Evolutionary conservation across 257 asterid species (phyloP).

Genomic region (Echites panduratus): DNA sequence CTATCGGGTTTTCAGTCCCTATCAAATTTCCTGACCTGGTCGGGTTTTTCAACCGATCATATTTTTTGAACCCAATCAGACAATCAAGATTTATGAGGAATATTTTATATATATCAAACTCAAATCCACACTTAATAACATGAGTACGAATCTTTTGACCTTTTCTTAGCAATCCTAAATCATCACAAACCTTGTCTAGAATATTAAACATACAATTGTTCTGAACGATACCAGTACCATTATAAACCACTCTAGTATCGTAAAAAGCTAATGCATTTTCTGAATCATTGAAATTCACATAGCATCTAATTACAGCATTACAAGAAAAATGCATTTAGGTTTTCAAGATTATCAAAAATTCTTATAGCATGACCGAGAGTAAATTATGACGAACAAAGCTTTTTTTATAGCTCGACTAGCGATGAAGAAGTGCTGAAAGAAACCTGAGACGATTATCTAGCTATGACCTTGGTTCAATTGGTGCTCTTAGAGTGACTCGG

Average conservation of each 20-base stretch:
- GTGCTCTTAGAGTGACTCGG: conserved; percentile 41
- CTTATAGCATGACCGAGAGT: conserved; percentile 15
- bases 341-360: conserved; percentile 26
- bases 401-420: conserved; percentile 28
- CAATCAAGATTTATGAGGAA: no score
- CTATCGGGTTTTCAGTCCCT: no score
- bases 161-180: conserved; percentile 19
- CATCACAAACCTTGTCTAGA: conserved; percentile 33
- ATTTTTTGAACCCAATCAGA: no score
- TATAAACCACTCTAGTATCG: conserved; percentile 22
- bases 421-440: conserved; percentile 29
- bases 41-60: no score
- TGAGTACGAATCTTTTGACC: conserved; percentile 27
- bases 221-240: conserved; percentile 21
- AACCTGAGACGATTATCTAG: conserved; percentile 27
- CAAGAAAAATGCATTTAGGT: conserved; percentile 37
- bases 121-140: conserved; percentile 30
- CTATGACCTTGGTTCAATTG: conserved; percentile 31
- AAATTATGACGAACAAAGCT: conserved; percentile 25
- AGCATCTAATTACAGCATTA: conserved; percentile 27
- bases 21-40: no score
- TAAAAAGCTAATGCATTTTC: conserved; percentile 27
- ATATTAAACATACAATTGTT: conserved; percentile 32
- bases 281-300: conserved; percentile 22
- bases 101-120: no score